Base-by-base conservation (phyloP, 1,284 basidiomycete genomes). In the Amylostereum chailletii region DNA sequence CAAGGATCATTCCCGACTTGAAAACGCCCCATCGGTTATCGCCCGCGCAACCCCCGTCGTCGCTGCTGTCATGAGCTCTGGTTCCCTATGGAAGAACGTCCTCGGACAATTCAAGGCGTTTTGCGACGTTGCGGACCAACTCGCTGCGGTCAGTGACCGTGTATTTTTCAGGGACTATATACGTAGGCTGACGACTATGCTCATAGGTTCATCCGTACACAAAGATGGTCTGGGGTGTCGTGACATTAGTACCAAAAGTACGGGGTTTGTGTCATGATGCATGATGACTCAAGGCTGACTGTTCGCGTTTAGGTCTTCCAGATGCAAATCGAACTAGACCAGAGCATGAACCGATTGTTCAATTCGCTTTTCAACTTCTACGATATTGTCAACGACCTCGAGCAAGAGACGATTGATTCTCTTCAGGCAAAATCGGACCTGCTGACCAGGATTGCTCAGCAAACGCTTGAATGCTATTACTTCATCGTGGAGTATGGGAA, bases 121-220 rank as follows among this genome's bases (percentile, higher is more conserved):
- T 38, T 11, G 7, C 3, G 37, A 48, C 29, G 4, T 51, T 37
- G 45, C 47, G 2, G 45, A 51, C 5, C 8, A 29, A 9, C 40
- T 51, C 11, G 37, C 46, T 3, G 46, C 34, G 34, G 49, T 51
- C 30, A 1, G 49, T 27, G 8, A 4, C 19, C 19, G 19, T 19
- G 19, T 19, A 8, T 41, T 4, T 30, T 36, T 4, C 11, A 8
- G 5, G 34, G 11, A 3, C 9, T 47, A n/a, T 11, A 10, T 29
- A 39, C 39, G 11, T 27, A 19, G 7, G 6, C 9, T 26, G 11
- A 26, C 10, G 9, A 31, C n/a, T 31, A 10, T 7, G 39, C 11
- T 40, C 11, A 4, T 37, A 59, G 57, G 50, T 58, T 40, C 57
- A 59, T 47, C 57, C 58, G 11, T 58, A 58, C 37, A 56, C 48